Conservation (phyloP, 2,329 filamentous ascomycete species). For the Zymoseptoria ardabiliae region DNA sequence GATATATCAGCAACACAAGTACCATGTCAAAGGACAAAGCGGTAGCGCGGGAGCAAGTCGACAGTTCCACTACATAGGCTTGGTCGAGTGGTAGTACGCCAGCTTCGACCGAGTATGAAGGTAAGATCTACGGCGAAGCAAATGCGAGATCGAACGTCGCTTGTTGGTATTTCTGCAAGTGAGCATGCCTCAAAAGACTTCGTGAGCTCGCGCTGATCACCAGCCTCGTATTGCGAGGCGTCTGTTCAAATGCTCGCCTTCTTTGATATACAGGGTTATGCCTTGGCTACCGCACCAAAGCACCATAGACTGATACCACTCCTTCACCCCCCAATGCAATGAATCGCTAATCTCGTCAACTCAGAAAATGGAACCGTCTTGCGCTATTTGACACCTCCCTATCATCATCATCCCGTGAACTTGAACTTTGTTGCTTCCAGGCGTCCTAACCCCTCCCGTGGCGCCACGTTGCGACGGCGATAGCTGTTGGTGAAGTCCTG, state of each 20-base stretch:
- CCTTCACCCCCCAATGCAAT: neutral
- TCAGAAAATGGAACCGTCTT: neutral
- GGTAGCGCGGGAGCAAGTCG: neutral
- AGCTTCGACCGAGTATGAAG: neutral
- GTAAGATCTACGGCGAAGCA: neutral
- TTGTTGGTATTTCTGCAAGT: neutral
- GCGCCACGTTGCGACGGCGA: slow-evolving; percentile 88
- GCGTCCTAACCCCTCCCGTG: slow-evolving; percentile 79
- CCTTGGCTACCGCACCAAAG: neutral
- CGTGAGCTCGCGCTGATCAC: neutral
- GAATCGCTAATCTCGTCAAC: neutral
- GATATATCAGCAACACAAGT: neutral
- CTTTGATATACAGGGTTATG: neutral
- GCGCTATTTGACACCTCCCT: neutral
- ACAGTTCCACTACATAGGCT: neutral
- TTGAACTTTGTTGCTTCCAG: slow-evolving; percentile 82
- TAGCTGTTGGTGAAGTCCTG: slow-evolving; percentile 98
- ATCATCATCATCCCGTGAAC: slow-evolving; percentile 46
- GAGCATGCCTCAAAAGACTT: neutral
- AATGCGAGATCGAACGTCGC: neutral
- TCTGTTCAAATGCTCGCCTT: neutral
- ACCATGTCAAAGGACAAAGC: neutral
- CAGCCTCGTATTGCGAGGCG: neutral
- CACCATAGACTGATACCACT: neutral
- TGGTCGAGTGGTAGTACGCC: neutral